Conservation (phyloP, 129 eudicot genomes). For the Pittosporum tobira region DNA sequence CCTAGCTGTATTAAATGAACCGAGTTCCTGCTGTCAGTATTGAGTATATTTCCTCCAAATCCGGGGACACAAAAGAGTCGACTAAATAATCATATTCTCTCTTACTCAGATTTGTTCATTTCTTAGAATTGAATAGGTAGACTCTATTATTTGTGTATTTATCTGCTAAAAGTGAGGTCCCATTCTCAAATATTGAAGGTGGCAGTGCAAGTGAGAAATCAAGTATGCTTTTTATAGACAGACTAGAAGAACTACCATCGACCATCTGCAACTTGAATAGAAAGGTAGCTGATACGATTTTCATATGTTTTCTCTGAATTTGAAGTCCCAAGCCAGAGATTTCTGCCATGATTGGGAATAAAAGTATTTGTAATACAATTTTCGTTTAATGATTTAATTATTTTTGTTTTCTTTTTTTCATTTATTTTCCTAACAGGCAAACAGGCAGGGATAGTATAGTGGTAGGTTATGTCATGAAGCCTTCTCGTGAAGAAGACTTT, state of each 20-base stretch:
- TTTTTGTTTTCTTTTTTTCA: conserved; percentile 6
- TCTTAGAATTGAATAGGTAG: too few relatives aligned
- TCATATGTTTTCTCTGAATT: too few relatives aligned
- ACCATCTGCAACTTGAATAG: conserved; percentile 52
- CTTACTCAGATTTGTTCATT: too few relatives aligned
- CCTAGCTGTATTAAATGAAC: too few relatives aligned
- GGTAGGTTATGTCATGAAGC: conserved; percentile 90
- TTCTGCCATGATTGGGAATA: background rate
- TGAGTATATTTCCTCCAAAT: too few relatives aligned
- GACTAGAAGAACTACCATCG: conserved; percentile 74
- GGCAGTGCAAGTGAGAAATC: conserved; percentile 26
- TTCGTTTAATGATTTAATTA: conserved; percentile 1
- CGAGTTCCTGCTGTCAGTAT: too few relatives aligned
- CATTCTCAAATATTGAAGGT: conserved; percentile 33
- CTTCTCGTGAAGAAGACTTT: conserved; percentile 91
- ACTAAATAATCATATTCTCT: too few relatives aligned
- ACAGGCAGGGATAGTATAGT: conserved; percentile 26
- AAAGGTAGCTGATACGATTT: conserved; percentile 35
- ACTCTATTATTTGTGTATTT: background rate
- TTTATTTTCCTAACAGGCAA: conserved; percentile 45
- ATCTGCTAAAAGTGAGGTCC: background rate
- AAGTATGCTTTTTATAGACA: conserved; percentile 32
- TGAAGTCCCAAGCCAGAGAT: background rate
- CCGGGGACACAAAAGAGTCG: too few relatives aligned
- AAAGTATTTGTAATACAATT: background rate